These are phyloP conservation scores for Penicillium steckii DNA, from an alignment of 495 filamentous ascomycete species.

Conservation along the genomic window DNA sequence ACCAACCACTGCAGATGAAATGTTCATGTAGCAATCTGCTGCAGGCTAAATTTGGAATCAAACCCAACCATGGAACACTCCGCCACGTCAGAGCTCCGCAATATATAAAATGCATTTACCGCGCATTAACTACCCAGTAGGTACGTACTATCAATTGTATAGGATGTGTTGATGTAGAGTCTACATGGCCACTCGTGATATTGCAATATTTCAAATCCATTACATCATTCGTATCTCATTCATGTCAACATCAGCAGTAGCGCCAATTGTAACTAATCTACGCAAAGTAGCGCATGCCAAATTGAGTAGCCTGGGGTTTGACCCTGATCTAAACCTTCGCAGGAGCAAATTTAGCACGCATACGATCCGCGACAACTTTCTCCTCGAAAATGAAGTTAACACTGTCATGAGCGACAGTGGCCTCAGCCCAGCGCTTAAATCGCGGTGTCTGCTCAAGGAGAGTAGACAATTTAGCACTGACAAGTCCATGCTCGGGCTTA, in stretches of 20 bases:
- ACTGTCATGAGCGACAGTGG: conserved; percentile 60
- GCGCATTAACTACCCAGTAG: too few species aligned
- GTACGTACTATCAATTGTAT: too few species aligned
- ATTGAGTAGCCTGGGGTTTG: conserved; percentile 15
- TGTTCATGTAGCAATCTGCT: not conserved
- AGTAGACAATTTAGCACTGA: conserved; percentile 48
- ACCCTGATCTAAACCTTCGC: too few species aligned
- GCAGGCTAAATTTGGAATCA: conserved; percentile 11
- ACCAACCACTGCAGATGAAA: not conserved
- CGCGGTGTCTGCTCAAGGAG: conserved; percentile 57
- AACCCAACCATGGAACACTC: conserved; percentile 10
- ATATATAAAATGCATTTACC: not conserved
- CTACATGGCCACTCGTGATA: too few species aligned
- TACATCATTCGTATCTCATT: not conserved
- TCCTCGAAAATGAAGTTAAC: conserved; percentile 65
- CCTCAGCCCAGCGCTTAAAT: conserved; percentile 67
- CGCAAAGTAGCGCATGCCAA: not conserved
- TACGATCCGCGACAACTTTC: conserved; percentile 23
- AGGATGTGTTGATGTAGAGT: not conserved
- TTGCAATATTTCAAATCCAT: not conserved
- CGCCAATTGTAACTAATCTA: not conserved
- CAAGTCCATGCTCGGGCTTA: conserved; percentile 47
- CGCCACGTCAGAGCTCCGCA: conserved; percentile 12
- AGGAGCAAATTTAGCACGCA: conserved; percentile 25
- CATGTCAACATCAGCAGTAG: not conserved